Evolutionary conservation across 768 basidiomycete genomes (phyloP).

Genomic region (Gymnopilus junonius): DNA sequence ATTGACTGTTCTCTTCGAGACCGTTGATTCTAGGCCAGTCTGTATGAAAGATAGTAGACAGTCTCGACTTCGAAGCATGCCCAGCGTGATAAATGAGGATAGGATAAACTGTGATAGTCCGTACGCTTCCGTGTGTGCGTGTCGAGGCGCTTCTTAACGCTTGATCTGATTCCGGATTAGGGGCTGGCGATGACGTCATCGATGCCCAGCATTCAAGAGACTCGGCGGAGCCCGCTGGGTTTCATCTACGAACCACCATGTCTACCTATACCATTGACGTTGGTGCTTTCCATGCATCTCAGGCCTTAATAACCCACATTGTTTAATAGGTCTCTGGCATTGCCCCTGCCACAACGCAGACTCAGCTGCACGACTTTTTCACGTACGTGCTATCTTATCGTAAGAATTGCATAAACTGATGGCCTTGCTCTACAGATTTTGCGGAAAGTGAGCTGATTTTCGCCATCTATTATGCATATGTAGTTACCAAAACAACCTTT

Average conservation of each 20-base stretch:
- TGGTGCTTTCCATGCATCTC: constrained; percentile 11
- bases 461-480: background rate
- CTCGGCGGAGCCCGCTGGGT: constrained; percentile 10
- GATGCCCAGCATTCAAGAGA: background rate
- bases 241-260: constrained; percentile 41
- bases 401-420: constrained; percentile 9
- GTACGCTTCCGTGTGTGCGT: background rate
- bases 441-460: constrained; percentile 66
- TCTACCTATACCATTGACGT: constrained; percentile 51
- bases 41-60: background rate
- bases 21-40: background rate
- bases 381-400: constrained; percentile 50
- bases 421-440: constrained; percentile 59
- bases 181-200: constrained; percentile 22
- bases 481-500: background rate
- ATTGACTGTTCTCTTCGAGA: background rate
- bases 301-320: background rate
- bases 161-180: background rate
- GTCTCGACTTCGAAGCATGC: background rate
- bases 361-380: constrained; percentile 80
- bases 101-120: background rate
- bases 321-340: constrained; percentile 69
- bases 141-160: background rate
- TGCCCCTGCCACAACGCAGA: constrained; percentile 64
- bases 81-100: background rate